Evolutionary conservation across 2,329 filamentous ascomycete species (phyloP), one percentile per base, ranked within the genome.

Genomic region (Orbilia quercus): DNA sequence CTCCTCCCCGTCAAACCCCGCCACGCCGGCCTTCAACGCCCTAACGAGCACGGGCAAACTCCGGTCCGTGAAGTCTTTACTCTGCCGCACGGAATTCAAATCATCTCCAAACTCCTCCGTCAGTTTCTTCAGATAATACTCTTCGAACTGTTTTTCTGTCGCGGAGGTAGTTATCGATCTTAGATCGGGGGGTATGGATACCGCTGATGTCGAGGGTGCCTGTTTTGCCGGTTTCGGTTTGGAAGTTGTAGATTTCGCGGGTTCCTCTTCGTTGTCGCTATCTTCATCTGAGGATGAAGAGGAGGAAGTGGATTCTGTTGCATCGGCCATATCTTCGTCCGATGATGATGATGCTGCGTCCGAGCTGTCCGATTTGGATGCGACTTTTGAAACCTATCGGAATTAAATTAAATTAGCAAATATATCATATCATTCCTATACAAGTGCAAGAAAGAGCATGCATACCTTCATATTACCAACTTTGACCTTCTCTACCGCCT

Each of bases 71-170:
- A 85, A 86, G 71, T 86, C 85, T 51, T 81, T 80, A 25, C 84
- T 83, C 51, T 81, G 80, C 36, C 84, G 81, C 38, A 86, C 79
- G 75, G 82, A 82, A 75, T 85, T 83, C 12, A 86, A 80, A 77
- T 86, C 84, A 59, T 85, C 83, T 4, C 82, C 84, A 58, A 86
- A 83, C 76, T 85, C 84, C 18, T 72, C 66, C 28, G 58, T 75
- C 57, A 66, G 47, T 50, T 69, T 69, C 25, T 74, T 74, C 70
- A 69, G 57, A 23, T 74, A 67, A 42, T 74, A 69, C 57, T 74
- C 64, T 31, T 74, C 70, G 12, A 69, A 67, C 40, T 74, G 40
- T 28, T 67, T 67, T 48, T 74, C 70, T 2, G 63, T 69, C 28
- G 45, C 48, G 6, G 54, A 59, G 5, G 60, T 60, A 0, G 25